Conservation (phyloP, 116 monocot species). For the Zostera marina region DNA sequence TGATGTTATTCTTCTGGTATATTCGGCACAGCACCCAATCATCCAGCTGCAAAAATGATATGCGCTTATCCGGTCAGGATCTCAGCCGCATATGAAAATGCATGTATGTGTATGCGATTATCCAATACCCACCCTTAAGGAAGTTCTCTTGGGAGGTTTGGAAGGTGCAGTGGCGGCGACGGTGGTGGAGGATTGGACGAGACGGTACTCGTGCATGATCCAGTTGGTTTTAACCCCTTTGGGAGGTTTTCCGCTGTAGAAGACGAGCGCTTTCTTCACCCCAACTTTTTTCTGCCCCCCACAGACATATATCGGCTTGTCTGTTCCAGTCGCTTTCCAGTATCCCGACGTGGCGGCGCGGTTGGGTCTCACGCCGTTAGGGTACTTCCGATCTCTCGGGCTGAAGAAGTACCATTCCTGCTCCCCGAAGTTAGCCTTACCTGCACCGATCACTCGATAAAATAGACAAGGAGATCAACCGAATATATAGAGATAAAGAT, state of each 20-base stretch:
- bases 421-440: slow-evolving; percentile 49
- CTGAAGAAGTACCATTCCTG: slow-evolving; percentile 75
- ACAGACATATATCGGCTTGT: slow-evolving; percentile 41
- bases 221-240: slow-evolving; percentile 72
- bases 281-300: slow-evolving; percentile 28
- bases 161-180: not conserved
- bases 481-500: too few species aligned
- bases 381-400: slow-evolving; percentile 54
- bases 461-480: too few species aligned
- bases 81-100: not conserved
- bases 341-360: slow-evolving; percentile 54
- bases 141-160: slow-evolving; percentile 20
- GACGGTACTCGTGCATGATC: slow-evolving; percentile 94
- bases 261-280: slow-evolving; percentile 60
- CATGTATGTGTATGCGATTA: too few species aligned
- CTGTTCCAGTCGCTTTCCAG: slow-evolving; percentile 67
- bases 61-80: too few species aligned
- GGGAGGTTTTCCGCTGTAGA: slow-evolving; percentile 52
- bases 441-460: not conserved
- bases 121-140: slow-evolving; percentile 60
- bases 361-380: slow-evolving; percentile 56
- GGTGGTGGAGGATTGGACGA: slow-evolving; percentile 2
- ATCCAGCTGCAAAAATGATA: slow-evolving; percentile 20
- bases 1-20: slow-evolving; percentile 41
- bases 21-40: slow-evolving; percentile 69